Evolutionary conservation across 176 grass and related monocot species (phyloP), one percentile per base, ranked within the genome.

Genomic region (Saccharum spontaneum): DNA sequence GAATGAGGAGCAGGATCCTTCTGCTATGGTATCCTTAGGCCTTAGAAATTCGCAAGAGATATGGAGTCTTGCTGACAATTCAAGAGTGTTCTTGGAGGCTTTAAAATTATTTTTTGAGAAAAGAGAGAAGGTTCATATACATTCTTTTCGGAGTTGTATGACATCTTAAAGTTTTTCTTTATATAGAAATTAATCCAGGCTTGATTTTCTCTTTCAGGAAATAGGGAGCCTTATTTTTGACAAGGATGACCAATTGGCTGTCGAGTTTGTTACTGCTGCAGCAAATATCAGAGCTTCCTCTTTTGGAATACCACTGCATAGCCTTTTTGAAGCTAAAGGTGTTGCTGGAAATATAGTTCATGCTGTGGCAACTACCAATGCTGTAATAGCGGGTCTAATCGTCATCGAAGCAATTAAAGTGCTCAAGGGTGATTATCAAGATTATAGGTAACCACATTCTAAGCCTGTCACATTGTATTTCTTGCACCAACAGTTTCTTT

Each of bases 281-380:
- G 97, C 97, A 45, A 99, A 99, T 92, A 99, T 99, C 54, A 95
- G 97, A 68, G 97, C 97, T 70, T 91, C 85, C 76, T 99, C 94
- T 61, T 99, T 99, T 87, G 97, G 94, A 52, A 99, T 99, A 71
- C 90, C 91, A 76, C 62, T 91, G 59, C 97, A 99, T 87, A 99
- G 94, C 49, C 88, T 99, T 68, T 99, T 99, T 43, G 97, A 99
- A 88, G 91, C 97, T 81, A 99, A 99, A 89, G 97, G 97, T 83
- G 91, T 99, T 88, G 97, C 97, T 88, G 97, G 97, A 12, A 99
- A 99, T 84, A 99, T 99, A 80, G 97, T 99, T 43, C 97, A 99
- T 94, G 97, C 97, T 73, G 97, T 99, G 50, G 97, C 97, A 72
- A 99, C 97, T 76, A 99, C 97, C 30, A 99, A 99, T 92, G 94